phyloP scores from a whole-genome alignment of 2,329 filamentous ascomycete species.

The Penicillium fuscoglaucum region DNA sequence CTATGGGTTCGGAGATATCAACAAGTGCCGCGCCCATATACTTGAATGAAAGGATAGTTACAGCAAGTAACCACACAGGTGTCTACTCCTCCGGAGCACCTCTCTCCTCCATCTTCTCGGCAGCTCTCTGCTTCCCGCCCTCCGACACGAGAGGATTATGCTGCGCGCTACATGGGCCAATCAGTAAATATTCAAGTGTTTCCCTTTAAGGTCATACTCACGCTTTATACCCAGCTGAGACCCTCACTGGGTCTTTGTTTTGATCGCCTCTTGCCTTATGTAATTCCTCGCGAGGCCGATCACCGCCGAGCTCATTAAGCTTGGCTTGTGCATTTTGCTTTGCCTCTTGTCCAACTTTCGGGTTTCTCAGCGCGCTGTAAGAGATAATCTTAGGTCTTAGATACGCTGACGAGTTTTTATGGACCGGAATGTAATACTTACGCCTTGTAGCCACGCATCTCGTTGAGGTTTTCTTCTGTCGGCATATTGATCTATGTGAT shows the following conservation, averaged over 20 bases:
- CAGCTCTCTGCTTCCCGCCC: not conserved
- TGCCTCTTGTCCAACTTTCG: not conserved
- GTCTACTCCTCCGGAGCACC: not conserved
- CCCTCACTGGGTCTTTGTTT: not conserved
- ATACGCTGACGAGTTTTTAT: not conserved
- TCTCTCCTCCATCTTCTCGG: not conserved
- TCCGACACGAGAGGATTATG: not conserved
- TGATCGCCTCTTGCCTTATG: not conserved
- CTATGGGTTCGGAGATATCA: too few species aligned
- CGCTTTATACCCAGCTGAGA: constrained; percentile 1
- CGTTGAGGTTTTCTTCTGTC: not conserved
- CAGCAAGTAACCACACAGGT: not conserved
- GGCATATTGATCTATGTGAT: not conserved
- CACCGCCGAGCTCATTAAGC: constrained; percentile 1
- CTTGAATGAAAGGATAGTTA: not conserved
- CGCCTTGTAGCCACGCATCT: constrained; percentile 7
- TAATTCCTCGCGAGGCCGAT: not conserved
- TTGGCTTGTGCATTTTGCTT: not conserved
- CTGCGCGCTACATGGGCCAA: not conserved
- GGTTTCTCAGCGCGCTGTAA: not conserved
- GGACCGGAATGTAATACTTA: not conserved
- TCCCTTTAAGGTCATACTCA: not conserved
- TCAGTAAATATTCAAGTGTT: not conserved
- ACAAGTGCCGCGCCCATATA: not conserved
- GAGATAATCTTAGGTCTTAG: not conserved